Conservation (phyloP, 371 early-diverging fungal genomes). For the Batkoa obscura region DNA sequence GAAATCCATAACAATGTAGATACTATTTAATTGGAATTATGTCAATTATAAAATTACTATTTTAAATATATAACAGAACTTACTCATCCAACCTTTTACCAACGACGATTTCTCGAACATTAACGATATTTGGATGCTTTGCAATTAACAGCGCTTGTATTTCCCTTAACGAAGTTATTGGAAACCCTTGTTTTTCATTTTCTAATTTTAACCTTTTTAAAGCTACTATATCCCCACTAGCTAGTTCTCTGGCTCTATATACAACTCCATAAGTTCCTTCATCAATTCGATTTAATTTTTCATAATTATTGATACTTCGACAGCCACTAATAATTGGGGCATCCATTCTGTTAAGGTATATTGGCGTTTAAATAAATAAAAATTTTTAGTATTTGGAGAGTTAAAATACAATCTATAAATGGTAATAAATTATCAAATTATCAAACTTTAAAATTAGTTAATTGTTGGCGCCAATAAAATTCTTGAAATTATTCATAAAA, state of each 20-base stretch:
- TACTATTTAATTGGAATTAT: slow-evolving; percentile 18
- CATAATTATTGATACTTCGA: slow-evolving; percentile 66
- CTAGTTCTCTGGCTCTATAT: slow-evolving; percentile 82
- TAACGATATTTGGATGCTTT: slow-evolving; percentile 87
- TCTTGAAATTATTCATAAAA: too few species aligned
- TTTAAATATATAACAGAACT: slow-evolving; percentile 7
- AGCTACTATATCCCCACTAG: slow-evolving; percentile 89
- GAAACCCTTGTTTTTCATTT: slow-evolving; percentile 89
- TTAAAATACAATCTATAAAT: too few species aligned
- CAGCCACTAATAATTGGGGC: slow-evolving; percentile 29
- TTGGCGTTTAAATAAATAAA: too few species aligned
- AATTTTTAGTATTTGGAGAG: too few species aligned
- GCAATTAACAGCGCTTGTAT: slow-evolving; percentile 71
- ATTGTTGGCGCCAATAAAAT: too few species aligned
- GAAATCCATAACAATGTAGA: slow-evolving; percentile 95
- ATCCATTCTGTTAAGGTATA: not conserved
- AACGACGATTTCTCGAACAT: slow-evolving; percentile 81
- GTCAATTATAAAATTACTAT: not conserved
- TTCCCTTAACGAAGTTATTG: slow-evolving; percentile 80
- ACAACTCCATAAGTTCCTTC: slow-evolving; percentile 99
- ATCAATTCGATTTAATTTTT: slow-evolving; percentile 87
- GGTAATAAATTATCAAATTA: too few species aligned
- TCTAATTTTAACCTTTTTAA: slow-evolving; percentile 94
- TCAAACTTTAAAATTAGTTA: too few species aligned
- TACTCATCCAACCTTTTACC: slow-evolving; percentile 57